Evolutionary conservation across 169 alveolate genomes (phyloP).

Genomic region (Ichthyophthirius multifiliis): DNA sequence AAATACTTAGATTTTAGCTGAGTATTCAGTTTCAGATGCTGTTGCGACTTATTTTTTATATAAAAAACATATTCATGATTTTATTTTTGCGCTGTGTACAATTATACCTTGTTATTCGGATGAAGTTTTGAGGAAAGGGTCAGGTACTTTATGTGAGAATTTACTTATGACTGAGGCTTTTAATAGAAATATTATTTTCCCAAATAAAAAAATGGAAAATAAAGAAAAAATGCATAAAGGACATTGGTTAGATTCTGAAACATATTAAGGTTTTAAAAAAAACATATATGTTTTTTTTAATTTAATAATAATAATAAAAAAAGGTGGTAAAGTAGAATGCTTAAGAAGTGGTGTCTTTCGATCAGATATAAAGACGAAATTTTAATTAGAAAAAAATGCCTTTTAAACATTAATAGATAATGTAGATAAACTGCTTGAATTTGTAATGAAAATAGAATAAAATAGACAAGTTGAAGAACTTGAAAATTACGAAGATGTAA

Average conservation of each 20-base stretch:
- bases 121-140: constrained; percentile 97
- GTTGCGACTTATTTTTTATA: constrained; percentile 98
- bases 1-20: constrained; percentile 96
- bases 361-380: constrained; percentile 93
- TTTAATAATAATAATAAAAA: constrained; percentile 86
- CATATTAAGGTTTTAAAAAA: constrained; percentile 78
- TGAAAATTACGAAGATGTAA: constrained; percentile 78
- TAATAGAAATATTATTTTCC: constrained; percentile 92
- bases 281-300: constrained; percentile 57
- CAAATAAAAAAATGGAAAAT: constrained; percentile 91
- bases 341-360: constrained; percentile 96
- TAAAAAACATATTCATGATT: constrained; percentile 97
- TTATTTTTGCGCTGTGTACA: constrained; percentile 96
- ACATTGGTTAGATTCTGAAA: constrained; percentile 84
- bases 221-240: constrained; percentile 83
- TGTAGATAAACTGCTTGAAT: constrained; percentile 56
- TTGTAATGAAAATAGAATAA: constrained; percentile 48
- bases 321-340: constrained; percentile 98
- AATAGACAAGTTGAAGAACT: constrained; percentile 65
- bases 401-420: constrained; percentile 85
- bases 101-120: constrained; percentile 96
- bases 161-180: constrained; percentile 98
- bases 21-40: constrained; percentile 99
- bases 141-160: constrained; percentile 99
- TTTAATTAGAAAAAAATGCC: constrained; percentile 87